Evolutionary conservation across 2,329 filamentous ascomycete genomes (phyloP), one percentile per base, ranked within the genome.

Genomic region (Ceratocystis alfenasii): DNA sequence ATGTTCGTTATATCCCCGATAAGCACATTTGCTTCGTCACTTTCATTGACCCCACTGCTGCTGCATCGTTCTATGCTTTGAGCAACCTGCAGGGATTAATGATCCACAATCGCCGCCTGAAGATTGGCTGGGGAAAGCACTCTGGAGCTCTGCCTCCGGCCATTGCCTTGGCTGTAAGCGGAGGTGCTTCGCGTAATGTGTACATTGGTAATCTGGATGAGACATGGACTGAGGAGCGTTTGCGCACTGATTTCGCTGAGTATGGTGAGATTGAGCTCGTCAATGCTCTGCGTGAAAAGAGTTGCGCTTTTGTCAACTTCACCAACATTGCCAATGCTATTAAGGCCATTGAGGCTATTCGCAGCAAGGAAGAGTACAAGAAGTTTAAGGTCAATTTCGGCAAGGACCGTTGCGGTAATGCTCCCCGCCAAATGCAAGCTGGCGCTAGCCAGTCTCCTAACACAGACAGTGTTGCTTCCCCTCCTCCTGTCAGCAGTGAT

Each of bases 21-120:
- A 99, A 99, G 84, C 94, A 99, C 78, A 99, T 99, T 71, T 99
- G 94, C 81, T 99, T 99, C 74, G 94, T 99, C 66, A 99, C 94
- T 1, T 99, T 99, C 77, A 97, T 99, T 75, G 94, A 99, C 73
- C 94, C 94, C 7, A 99, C 94, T 28, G 95, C 94, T 2, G 94
- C 94, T 28, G 94, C 94, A 50, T 96, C 93, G 0, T 99, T 99
- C 80, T 99, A 96, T 72, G 94, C 94, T 53, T 80, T 99, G 68
- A 96, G 92, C 82, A 97, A 97, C 77, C 81, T 99, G 33, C 94
- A 99, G 75, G 94, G 94, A 28, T 79, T 99, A 70, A 99, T 99
- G 94, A 99, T 99, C 72, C 94, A 99, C 79, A 99, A 99, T 78
- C 86, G 94, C 69, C 87, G 94, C 64, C 81, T 99, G 70, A 99